Base-by-base conservation (phyloP, 305 asterid genomes). In the Salvia sclarea region DNA sequence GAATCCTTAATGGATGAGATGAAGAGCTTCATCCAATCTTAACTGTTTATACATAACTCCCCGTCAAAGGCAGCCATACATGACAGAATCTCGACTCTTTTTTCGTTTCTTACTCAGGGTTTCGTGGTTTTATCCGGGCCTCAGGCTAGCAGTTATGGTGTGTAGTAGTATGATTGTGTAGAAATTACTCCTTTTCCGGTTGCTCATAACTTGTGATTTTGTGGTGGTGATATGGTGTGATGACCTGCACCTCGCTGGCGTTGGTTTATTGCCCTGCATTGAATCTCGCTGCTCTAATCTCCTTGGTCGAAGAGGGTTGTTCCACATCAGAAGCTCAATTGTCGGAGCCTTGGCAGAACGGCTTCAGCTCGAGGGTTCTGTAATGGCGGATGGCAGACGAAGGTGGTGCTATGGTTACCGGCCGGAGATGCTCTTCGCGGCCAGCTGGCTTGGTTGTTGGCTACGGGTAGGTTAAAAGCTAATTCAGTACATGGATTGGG, bases 1-100 rank as follows among this genome's bases (percentile, higher is more conserved):
- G 81, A 58, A 2, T 68, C 66, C 72, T 76, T 85, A 33, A 78
- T 85, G 84, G 85, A 85, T 22, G 88, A 83, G 84, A 79, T 85
- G 61, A 83, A 61, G 60, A 72, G 72, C 74, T 85, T 85, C 76
- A 81, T 85, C 83, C 82, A 69, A 61, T 68, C 85, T 30, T 61
- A 48, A 82, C 69, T 79, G 85, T 74, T 75, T 35, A 79, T 79
- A 71, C 78, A 16, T 72, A 71, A 78, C 69, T 30, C 14, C 52
- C 33, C 56, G 33, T 75, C 64, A 55, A 62, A 54, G 40, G 71
- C 66, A 67, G 81, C 64, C 57, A 80, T 76, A 77, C 77, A 5
- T 75, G 74, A 69, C 76, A 64, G 65, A 78, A 75, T 78, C 80
- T 68, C 65, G 77, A 82, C 83, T 40, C 38, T 49, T 65, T 64